Percentiles rank a stretch among this genome's conserved stretches.
Evolutionary conservation across 441 rosid species (phyloP).

Genomic region (Erodium moschatum): DNA sequence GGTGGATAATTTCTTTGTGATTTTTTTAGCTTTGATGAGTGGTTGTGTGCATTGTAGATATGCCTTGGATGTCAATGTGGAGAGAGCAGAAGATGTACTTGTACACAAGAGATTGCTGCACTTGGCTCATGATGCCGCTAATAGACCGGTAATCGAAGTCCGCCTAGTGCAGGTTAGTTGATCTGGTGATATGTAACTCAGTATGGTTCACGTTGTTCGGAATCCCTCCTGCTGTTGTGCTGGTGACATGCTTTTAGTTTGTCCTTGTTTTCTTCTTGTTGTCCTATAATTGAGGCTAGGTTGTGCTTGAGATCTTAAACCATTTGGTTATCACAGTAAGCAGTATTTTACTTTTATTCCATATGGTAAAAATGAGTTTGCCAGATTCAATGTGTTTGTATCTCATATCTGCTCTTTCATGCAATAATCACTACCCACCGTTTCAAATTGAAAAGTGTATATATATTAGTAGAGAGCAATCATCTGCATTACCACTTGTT

Average conservation of each 20-base stretch:
- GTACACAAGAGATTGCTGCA: not conserved
- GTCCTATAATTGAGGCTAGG: not conserved
- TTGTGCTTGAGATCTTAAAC: not conserved
- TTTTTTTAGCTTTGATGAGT: not conserved
- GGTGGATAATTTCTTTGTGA: not conserved
- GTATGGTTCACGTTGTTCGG: not conserved
- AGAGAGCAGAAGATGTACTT: constrained; percentile 5
- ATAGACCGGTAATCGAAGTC: not conserved
- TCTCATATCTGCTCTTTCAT: not conserved
- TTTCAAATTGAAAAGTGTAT: not conserved
- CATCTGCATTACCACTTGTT: not conserved
- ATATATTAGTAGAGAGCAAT: not conserved
- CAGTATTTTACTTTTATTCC: not conserved
- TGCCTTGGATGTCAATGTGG: constrained; percentile 4
- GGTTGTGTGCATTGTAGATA: not conserved
- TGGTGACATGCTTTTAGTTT: not conserved
- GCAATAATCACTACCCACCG: not conserved
- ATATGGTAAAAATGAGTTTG: not conserved
- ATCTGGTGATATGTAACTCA: not conserved
- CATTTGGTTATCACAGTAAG: not conserved
- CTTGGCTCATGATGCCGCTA: not conserved
- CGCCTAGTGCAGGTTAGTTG: constrained; percentile 6
- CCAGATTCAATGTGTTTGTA: not conserved
- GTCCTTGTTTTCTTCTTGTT: not conserved
- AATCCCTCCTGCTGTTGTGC: not conserved